Conservation (phyloP, 139 green algal species). For the Chlorella sp. region DNA sequence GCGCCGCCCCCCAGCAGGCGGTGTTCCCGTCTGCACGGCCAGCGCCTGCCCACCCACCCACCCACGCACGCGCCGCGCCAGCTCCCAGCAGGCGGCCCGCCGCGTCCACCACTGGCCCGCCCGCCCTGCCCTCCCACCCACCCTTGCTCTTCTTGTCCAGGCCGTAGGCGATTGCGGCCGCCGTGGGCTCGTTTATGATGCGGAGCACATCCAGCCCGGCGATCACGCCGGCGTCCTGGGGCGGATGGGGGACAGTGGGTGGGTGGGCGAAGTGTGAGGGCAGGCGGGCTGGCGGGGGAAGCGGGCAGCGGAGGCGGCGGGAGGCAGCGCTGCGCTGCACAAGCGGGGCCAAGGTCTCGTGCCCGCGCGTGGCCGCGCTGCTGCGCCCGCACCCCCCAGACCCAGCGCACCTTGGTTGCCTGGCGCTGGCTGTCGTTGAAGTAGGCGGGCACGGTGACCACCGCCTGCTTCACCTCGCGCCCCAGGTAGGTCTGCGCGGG, state of each 20-base stretch:
- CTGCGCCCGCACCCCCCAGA: neutral
- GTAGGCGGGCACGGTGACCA: slow-evolving; percentile 95
- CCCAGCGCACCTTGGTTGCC: slow-evolving; percentile 86
- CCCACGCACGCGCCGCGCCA: too few species aligned
- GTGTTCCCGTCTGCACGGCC: too few species aligned
- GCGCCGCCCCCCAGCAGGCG: too few species aligned
- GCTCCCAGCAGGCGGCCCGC: too few species aligned
- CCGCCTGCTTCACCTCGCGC: slow-evolving; percentile 86
- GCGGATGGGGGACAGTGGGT: neutral
- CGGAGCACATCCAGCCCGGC: slow-evolving; percentile 92
- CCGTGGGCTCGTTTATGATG: slow-evolving; percentile 97
- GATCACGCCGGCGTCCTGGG: slow-evolving; percentile 88
- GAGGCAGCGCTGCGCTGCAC: neutral
- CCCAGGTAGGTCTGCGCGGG: slow-evolving; percentile 76
- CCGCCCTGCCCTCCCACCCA: too few species aligned
- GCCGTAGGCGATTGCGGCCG: slow-evolving; percentile 92
- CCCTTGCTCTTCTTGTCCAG: slow-evolving; percentile 68
- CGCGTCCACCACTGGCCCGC: too few species aligned
- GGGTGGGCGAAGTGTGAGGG: neutral
- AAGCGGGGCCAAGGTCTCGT: neutral
- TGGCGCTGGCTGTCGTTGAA: slow-evolving; percentile 99
- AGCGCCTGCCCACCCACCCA: too few species aligned
- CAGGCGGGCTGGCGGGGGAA: too few species aligned
- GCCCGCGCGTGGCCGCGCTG: neutral
- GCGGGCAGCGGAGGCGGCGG: neutral